Conservation (phyloP, 345 rosid genomes). For the Geranium brycei region DNA sequence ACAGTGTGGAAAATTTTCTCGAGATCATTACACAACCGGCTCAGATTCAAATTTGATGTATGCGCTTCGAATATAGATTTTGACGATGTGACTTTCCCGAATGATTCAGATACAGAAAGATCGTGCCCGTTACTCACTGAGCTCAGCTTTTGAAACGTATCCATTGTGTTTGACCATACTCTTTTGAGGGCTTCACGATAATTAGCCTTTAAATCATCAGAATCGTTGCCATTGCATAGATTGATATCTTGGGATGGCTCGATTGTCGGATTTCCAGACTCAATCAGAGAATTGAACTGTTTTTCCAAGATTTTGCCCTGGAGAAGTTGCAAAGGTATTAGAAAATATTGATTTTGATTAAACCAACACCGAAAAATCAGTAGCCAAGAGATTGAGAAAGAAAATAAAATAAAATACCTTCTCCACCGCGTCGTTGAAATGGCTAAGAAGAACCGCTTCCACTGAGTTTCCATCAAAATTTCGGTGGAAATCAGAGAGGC, state of each 20-base stretch:
- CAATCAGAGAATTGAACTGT: slow-evolving; percentile 22
- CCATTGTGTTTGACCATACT: slow-evolving; percentile 25
- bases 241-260: slow-evolving; percentile 4
- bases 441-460: slow-evolving; percentile 31
- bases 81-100: slow-evolving; percentile 48
- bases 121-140: slow-evolving; percentile 17
- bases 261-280: slow-evolving; percentile 13
- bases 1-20: slow-evolving; percentile 40
- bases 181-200: slow-evolving; percentile 27
- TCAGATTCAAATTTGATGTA: slow-evolving; percentile 32
- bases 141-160: slow-evolving; percentile 33
- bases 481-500: slow-evolving; percentile 26
- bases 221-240: slow-evolving; percentile 9
- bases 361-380: too few species aligned
- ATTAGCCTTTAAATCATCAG: slow-evolving; percentile 23
- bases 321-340: slow-evolving; percentile 6
- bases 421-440: slow-evolving; percentile 32
- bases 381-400: slow-evolving; percentile 5
- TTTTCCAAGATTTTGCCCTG: slow-evolving; percentile 57
- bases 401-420: slow-evolving; percentile 42
- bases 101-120: slow-evolving; percentile 26
- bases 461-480: slow-evolving; percentile 35
- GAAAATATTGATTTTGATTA: too few species aligned
- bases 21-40: slow-evolving; percentile 30
- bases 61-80: slow-evolving; percentile 39